phyloP scores from a whole-genome alignment of 306 rosid genomes.

The Mimosa bimucronata region DNA sequence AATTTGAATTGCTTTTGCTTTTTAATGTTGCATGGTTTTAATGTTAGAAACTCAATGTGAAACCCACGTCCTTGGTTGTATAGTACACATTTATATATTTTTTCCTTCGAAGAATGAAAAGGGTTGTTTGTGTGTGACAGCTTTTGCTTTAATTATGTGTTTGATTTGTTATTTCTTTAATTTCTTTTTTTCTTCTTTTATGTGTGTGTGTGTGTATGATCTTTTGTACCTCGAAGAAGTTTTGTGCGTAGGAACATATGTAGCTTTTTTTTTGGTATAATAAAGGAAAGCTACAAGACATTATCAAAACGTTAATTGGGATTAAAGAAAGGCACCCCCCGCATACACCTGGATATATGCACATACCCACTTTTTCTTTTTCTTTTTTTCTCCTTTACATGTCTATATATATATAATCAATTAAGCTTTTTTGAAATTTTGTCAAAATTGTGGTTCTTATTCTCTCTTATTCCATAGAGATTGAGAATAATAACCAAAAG shows the following conservation, averaged over 20 bases:
- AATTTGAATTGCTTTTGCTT: constrained; percentile 37
- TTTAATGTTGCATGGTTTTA: constrained; percentile 48
- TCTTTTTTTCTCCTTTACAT: constrained; percentile 40
- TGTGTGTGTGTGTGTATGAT: background rate
- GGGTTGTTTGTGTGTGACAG: constrained; percentile 53
- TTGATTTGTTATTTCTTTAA: constrained; percentile 46
- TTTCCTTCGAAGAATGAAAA: constrained; percentile 46
- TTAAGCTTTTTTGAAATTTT: constrained; percentile 4
- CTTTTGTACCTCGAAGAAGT: constrained; percentile 30
- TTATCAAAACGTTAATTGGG: constrained; percentile 46
- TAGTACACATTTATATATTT: background rate
- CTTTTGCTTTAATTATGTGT: constrained; percentile 63
- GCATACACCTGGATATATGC: constrained; percentile 22
- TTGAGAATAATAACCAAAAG: constrained; percentile 39
- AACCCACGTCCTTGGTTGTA: constrained; percentile 40
- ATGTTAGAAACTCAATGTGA: constrained; percentile 41
- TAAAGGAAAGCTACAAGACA: constrained; percentile 51
- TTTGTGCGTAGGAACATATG: constrained; percentile 23
- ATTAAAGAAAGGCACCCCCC: constrained; percentile 45
- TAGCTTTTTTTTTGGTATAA: constrained; percentile 36
- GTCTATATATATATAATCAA: background rate
- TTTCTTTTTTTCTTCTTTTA: constrained; percentile 42
- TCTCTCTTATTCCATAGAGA: constrained; percentile 35
- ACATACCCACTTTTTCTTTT: constrained; percentile 35
- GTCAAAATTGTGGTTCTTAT: constrained; percentile 37